phyloP scores from a whole-genome alignment of 495 filamentous ascomycete genomes.

The Friedmanniomyces endolithicus region DNA sequence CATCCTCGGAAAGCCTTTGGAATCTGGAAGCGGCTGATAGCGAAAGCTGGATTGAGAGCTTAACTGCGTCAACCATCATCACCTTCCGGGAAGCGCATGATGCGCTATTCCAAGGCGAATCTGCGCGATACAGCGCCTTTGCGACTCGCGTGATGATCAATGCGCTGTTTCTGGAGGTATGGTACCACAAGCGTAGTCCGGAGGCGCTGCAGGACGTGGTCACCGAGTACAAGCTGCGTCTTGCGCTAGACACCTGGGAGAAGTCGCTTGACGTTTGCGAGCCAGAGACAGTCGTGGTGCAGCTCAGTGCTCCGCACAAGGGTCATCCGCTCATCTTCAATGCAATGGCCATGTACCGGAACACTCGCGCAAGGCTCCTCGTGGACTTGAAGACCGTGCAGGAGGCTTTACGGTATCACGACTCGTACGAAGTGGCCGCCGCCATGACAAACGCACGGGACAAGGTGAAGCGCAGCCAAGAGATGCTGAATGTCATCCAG shows the following conservation, averaged over 20 bases:
- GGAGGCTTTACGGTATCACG: conserved; percentile 92
- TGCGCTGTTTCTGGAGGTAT: conserved; percentile 93
- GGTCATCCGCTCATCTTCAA: conserved; percentile 98
- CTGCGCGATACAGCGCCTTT: conserved; percentile 89
- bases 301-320: conserved; percentile 87
- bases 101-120: conserved; percentile 84
- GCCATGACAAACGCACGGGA: conserved; percentile 91
- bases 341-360: conserved; percentile 93
- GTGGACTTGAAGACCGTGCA: conserved; percentile 93
- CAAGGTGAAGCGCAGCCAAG: conserved; percentile 82
- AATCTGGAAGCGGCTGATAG: conserved; percentile 73
- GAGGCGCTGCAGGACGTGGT: conserved; percentile 93
- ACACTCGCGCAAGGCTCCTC: conserved; percentile 81
- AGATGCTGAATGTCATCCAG: conserved; percentile 97
- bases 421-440: conserved; percentile 88
- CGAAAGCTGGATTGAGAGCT: conserved; percentile 64
- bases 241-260: conserved; percentile 96
- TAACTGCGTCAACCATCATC: conserved; percentile 54
- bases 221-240: conserved; percentile 92
- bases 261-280: conserved; percentile 88
- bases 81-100: conserved; percentile 91
- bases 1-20: conserved; percentile 91
- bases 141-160: conserved; percentile 98
- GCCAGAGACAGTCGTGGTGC: conserved; percentile 78
- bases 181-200: conserved; percentile 95